Conservation (phyloP, 2,329 filamentous ascomycete genomes). For the Daldinia eschscholtzii region DNA sequence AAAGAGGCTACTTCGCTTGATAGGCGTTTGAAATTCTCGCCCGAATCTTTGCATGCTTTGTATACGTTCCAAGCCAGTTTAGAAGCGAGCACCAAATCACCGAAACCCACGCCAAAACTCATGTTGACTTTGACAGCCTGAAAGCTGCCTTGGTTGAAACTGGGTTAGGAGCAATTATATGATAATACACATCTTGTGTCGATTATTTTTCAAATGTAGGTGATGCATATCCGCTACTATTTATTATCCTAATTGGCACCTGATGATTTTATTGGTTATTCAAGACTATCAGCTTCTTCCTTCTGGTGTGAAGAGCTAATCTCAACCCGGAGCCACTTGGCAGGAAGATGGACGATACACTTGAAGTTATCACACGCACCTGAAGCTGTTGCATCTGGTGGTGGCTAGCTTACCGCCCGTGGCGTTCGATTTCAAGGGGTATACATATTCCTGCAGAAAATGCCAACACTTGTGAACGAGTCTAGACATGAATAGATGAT, state of each 20-base stretch:
- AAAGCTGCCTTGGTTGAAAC: not conserved
- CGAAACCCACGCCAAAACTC: conserved; percentile 42
- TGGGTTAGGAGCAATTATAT: conserved; percentile 2
- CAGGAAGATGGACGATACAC: conserved; percentile 6
- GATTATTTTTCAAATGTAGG: not conserved
- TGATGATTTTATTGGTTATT: conserved; percentile 2
- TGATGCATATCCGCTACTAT: conserved; percentile 17
- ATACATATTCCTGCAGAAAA: conserved; percentile 16
- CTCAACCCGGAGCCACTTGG: conserved; percentile 21
- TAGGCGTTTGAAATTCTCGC: conserved; percentile 47
- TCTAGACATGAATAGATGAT: conserved; percentile 2
- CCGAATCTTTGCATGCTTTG: conserved; percentile 48
- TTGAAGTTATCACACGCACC: conserved; percentile 20
- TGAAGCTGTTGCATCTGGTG: conserved; percentile 8
- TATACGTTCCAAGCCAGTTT: conserved; percentile 48
- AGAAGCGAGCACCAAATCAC: conserved; percentile 41
- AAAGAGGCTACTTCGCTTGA: conserved; percentile 48
- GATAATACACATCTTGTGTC: conserved; percentile 4
- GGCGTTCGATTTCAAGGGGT: conserved; percentile 17
- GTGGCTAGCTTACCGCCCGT: conserved; percentile 30
- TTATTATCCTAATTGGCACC: conserved; percentile 2
- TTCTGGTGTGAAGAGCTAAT: conserved; percentile 11
- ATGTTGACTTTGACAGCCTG: conserved; percentile 23
- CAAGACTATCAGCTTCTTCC: conserved; percentile 13
- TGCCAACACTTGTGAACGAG: conserved; percentile 17